phyloP scores from a whole-genome alignment of 371 early-diverging fungal genomes.

The Mortierella sp. region DNA sequence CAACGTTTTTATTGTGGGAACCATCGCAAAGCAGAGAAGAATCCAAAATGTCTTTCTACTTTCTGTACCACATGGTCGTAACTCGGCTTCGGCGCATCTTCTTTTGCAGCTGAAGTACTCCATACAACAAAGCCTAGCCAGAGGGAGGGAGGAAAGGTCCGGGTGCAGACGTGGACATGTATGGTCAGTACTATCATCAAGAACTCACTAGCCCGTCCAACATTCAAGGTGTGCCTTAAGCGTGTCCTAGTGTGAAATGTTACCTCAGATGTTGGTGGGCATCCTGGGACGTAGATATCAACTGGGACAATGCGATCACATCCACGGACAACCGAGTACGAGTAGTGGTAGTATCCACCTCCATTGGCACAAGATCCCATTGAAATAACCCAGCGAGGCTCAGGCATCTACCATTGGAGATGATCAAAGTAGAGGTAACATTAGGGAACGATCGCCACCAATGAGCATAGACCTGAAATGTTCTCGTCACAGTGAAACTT shows the following conservation, averaged over 20 bases:
- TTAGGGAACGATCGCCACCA: neutral
- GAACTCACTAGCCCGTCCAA: neutral
- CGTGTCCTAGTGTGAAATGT: neutral
- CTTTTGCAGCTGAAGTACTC: slow-evolving; percentile 97
- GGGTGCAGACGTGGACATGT: too few relatives aligned
- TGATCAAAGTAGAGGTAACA: neutral
- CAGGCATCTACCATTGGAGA: slow-evolving; percentile 79
- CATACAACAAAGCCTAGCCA: slow-evolving; percentile 89
- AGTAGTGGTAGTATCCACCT: slow-evolving; percentile 99
- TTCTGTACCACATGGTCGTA: slow-evolving; percentile 59
- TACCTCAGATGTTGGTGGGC: slow-evolving; percentile 95
- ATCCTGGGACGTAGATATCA: slow-evolving; percentile 97
- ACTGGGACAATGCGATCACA: slow-evolving; percentile 98
- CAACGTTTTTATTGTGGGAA: slow-evolving; percentile 1
- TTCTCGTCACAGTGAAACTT: too few relatives aligned
- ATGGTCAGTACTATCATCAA: neutral
- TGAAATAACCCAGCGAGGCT: slow-evolving; percentile 98
- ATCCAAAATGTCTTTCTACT: slow-evolving; percentile 23
- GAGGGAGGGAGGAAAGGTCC: too few relatives aligned
- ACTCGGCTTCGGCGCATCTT: slow-evolving; percentile 85
- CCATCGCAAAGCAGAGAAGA: neutral
- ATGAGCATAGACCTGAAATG: neutral
- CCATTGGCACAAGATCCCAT: slow-evolving; percentile 99
- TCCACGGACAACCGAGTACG: slow-evolving; percentile 95
- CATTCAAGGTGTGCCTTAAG: too few relatives aligned